Evolutionary conservation across 805 yeast species (phyloP), one percentile per base, ranked within the genome.

Genomic region (Metschnikowia proteae): DNA sequence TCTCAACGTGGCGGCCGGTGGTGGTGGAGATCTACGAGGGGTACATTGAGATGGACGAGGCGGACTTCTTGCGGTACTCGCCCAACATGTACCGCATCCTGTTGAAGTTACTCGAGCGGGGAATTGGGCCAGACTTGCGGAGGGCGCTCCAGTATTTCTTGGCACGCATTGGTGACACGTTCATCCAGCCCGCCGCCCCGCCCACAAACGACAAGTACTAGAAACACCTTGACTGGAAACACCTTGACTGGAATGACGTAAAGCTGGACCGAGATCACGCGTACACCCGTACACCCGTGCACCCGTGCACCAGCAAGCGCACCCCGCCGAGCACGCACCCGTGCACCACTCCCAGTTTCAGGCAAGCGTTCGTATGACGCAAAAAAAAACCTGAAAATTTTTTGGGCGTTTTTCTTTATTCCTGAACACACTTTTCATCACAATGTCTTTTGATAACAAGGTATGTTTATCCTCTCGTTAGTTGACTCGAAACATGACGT

Each of bases 1-100:
- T 92, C 38, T 75, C 80, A 13, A 84, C 95, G 3, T 86, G 97
- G 95, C 78, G 86, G 59, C 97, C 98, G 0, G 97, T 94, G 17
- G 89, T 92, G 35, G 85, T 88, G 31, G 96, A 87, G 63, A 86
- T 94, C 25, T 71, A 85, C 54, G 90, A 86, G 63, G 97, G 96
- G 3, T 85, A 84, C 60, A 80, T 81, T 41, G 87, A 83, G 60
- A 76, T 94, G 55, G 87, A 86, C 57, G 87, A 83, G 44, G 79
- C 70, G 1, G 96, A 89, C 64, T 89, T 88, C 63, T 63, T 63
- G 32, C 64, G 65, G 45, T 74, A 80, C 59, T 76, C 86, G 57
- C 82, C 88, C 0, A 72, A 64, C 17, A 78, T 85, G 70, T 86
- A 84, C 64, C 75, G 73, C 31, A 68, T 81, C 44, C 81, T 84